These are phyloP conservation scores for Escovopsis weberi DNA, from an alignment of 2,329 filamentous ascomycete genomes.

Conservation along the genomic window DNA sequence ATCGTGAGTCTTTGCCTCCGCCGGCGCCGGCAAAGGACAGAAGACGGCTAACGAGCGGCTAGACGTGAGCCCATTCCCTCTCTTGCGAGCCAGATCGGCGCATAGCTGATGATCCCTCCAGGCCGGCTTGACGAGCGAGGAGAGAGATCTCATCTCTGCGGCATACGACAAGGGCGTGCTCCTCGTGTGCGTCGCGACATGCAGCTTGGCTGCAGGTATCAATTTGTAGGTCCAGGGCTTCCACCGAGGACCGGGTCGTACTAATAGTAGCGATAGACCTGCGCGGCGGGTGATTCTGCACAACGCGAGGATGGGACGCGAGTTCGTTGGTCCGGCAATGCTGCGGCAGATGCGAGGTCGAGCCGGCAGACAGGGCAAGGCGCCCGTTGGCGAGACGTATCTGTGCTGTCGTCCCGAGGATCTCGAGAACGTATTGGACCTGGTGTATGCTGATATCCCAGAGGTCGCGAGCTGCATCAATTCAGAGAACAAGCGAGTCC, in stretches of 20 bases:
- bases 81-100: neutral
- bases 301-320: slow-evolving; percentile 60
- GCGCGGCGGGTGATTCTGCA: slow-evolving; percentile 63
- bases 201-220: slow-evolving; percentile 70
- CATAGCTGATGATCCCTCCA: slow-evolving; percentile 17
- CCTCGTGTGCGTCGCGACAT: slow-evolving; percentile 62
- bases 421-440: slow-evolving; percentile 51
- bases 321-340: slow-evolving; percentile 66
- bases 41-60: neutral
- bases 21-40: too few species aligned
- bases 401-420: slow-evolving; percentile 57
- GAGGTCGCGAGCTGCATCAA: slow-evolving; percentile 53
- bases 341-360: slow-evolving; percentile 68
- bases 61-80: neutral
- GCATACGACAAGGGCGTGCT: slow-evolving; percentile 56
- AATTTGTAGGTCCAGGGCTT: slow-evolving; percentile 36
- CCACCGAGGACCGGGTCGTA: neutral
- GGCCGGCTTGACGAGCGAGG: slow-evolving; percentile 59
- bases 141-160: slow-evolving; percentile 54
- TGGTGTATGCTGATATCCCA: slow-evolving; percentile 60
- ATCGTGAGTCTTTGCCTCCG: slow-evolving; percentile 35
- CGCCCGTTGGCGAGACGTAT: slow-evolving; percentile 64
- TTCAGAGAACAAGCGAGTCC: slow-evolving; percentile 52
- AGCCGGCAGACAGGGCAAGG: slow-evolving; percentile 65
- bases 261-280: slow-evolving; percentile 21